Evolutionary conservation across 192 early-diverging fungal genomes (phyloP), one percentile per base, ranked within the genome.

Genomic region (Ramicandelaber brevisporus): DNA sequence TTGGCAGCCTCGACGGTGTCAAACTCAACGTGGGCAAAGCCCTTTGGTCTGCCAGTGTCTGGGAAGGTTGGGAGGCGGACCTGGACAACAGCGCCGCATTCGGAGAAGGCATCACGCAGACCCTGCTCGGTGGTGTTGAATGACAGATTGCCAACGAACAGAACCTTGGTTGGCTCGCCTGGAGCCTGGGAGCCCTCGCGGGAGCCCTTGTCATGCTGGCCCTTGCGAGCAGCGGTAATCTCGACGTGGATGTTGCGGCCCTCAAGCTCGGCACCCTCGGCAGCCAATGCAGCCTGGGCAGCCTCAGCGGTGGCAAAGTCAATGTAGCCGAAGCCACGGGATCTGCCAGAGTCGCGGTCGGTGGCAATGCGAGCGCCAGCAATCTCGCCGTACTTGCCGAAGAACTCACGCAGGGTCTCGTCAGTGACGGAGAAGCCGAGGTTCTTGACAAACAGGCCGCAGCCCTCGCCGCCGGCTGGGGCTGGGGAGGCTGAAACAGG

Each of bases 21-120:
- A 48, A 98, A 98, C 66, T 98, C 87, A 26, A 86, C 68, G 57
- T 98, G 93, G 17, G 85, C 87, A 42, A 77, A 98, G 29, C 93
- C 93, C 52, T 92, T 93, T 37, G 73, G 66, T 43, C 71, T 68
- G 23, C 73, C 74, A 21, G 53, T 63, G 18, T 80, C 74, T 29
- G 55, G 68, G 48, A 88, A 85, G 27, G 63, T 67, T 29, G 79
- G 47, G 30, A 98, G 56, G 27, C 89, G 72, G 23, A 89, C 64
- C 32, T 60, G 70, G 34, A 56, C 57, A 31, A 98, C 66, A 66
- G 78, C 38, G n/a, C 92, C 92, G 29, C 81, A 88, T 47, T 84
- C 86, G 19, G 67, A 72, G 44, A 98, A 98, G 15, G 89, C 77
- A 25, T 81, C 79, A 19, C 73, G 71, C 26, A 98, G 44, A 34